Evolutionary conservation across 2,329 filamentous ascomycete species (phyloP).

Genomic region (Cryphonectria nitschkei): DNA sequence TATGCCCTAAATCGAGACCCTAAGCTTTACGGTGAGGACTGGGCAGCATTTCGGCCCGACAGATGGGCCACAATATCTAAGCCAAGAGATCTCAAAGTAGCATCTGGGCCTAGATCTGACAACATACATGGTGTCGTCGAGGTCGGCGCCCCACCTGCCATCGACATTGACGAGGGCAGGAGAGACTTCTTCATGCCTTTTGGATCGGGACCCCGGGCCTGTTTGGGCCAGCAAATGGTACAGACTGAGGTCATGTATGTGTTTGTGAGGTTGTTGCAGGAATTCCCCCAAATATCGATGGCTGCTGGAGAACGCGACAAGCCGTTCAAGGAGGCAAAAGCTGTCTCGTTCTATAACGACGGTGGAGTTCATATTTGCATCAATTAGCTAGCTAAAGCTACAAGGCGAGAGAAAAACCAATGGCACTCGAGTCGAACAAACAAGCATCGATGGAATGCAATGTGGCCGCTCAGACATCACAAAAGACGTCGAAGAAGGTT

Average conservation of each 20-base stretch:
- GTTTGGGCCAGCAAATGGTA: conserved; percentile 26
- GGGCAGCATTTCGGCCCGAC: conserved; percentile 26
- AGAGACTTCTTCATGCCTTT: conserved; percentile 28
- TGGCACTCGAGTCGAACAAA: background rate
- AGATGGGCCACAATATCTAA: conserved; percentile 19
- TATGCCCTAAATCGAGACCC: conserved; percentile 28
- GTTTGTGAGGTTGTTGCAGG: conserved; percentile 26
- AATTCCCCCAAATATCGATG: conserved; percentile 12
- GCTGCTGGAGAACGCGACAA: background rate
- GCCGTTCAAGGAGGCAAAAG: conserved; percentile 27
- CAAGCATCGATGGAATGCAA: background rate
- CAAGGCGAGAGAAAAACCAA: background rate
- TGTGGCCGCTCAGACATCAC: background rate
- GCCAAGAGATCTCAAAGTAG: background rate
- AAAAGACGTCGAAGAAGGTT: background rate
- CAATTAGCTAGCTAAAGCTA: background rate
- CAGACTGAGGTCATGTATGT: conserved; percentile 22
- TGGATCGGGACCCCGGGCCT: conserved; percentile 21
- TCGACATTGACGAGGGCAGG: conserved; percentile 11
- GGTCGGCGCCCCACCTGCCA: background rate
- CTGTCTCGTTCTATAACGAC: conserved; percentile 27
- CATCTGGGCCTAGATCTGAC: background rate
- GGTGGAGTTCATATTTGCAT: conserved; percentile 22
- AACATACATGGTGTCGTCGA: background rate
- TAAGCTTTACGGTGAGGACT: conserved; percentile 23